A percentile compares a stretch with the other conserved stretches of the same genome.
These are phyloP conservation scores for Acanthamoeba quina DNA, from an alignment of 208 protist species.

Conservation along the genomic window DNA sequence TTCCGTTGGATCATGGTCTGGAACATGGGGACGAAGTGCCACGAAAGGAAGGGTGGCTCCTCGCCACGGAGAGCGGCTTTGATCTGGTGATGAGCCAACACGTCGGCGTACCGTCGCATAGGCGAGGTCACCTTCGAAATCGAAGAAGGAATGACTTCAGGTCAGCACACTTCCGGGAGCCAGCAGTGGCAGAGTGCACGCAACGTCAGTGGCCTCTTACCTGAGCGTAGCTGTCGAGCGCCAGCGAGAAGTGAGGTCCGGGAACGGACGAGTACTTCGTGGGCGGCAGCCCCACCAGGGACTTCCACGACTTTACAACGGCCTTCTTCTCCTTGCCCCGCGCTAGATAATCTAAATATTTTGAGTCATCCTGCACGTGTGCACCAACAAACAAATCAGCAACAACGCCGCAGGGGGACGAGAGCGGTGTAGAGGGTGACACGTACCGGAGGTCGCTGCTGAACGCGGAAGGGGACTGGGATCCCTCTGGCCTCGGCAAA, in stretches of 20 bases:
- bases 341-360: neutral
- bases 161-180: neutral
- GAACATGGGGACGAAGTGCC: constrained; percentile 63
- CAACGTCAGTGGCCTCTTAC: neutral
- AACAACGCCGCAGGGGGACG: too few relatives aligned
- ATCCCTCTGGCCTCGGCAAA: neutral
- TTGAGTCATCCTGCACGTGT: neutral
- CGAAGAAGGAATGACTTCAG: neutral
- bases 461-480: constrained; percentile 23
- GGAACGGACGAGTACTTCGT: neutral
- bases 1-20: constrained; percentile 4
- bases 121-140: constrained; percentile 16
- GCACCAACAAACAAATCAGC: neutral
- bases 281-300: neutral
- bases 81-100: constrained; percentile 63
- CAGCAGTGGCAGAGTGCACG: neutral
- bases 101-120: constrained; percentile 51
- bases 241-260: constrained; percentile 28
- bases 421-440: too few relatives aligned
- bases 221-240: constrained; percentile 26
- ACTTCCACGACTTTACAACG: constrained; percentile 49
- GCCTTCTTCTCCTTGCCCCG: constrained; percentile 9
- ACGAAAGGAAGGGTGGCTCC: constrained; percentile 7
- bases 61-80: constrained; percentile 28
- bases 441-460: neutral